Evolutionary conservation across 2,329 filamentous ascomycete species (phyloP), one percentile per base, ranked within the genome.

Genomic region (Colletotrichum sp.): DNA sequence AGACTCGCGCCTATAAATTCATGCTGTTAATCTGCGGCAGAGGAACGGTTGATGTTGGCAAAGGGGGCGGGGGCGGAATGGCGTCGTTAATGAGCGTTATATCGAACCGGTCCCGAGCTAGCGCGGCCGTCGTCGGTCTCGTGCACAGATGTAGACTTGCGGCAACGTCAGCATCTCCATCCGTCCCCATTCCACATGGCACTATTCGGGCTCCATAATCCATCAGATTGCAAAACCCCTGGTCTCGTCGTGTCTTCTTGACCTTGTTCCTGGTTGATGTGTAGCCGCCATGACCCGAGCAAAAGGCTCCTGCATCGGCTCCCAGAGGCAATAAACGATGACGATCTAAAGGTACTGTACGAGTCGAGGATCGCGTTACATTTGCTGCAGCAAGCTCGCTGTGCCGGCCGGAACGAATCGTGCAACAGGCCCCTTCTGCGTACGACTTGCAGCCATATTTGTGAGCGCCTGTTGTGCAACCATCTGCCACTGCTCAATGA

Each of bases 311-410:
- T 43, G 57, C 34, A n/a, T 58, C 29, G 47, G 31, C 54, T 54
- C 31, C 8, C 54, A 36, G 47, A n/a, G 43, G 55, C 51, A 64
- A 27, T 38, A 33, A 51, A 69, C 21, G n/a, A 36, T 43, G 27
- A 9, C 58, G 33, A 64, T 64, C 55, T 59, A 2, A 43, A 63
- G 31, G 31, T 15, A 55, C 43, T 38, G 57, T 43, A 55, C 38
- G 70, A 73, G 66, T 73, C 67, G 70, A 68, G 67, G 66, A 51
- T 70, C 61, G 54, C 67, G 61, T 70, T 73, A 62, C 70, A 73
- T 70, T 54, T 31, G 33, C 51, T 73, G 59, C 38, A 61, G 36
- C 55, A 62, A 62, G 55, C 15, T 29, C 29, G 58, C 31, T 43
- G 70, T 57, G 54, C 66, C 33, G 54, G 70, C 11, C 27, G 38